Evolutionary conservation across 257 asterid species (phyloP).

Genomic region (Nicotiana tabacum): DNA sequence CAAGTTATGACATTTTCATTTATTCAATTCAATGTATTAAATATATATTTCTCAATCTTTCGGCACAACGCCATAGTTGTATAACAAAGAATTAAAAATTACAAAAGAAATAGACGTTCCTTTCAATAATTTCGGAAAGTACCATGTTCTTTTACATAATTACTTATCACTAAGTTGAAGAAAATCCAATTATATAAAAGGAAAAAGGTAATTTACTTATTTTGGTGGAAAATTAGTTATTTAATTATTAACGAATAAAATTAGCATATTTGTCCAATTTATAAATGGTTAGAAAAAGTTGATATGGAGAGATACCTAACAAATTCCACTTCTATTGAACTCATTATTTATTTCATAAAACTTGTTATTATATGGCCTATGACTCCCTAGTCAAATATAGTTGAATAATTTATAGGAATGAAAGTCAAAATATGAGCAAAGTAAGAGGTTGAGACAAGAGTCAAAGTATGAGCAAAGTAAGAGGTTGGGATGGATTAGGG

Average conservation of each 20-base stretch:
- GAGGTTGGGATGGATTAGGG: too few relatives aligned
- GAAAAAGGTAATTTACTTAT: neutral
- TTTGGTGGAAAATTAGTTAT: neutral
- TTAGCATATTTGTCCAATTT: neutral
- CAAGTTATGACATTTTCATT: neutral
- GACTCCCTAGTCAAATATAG: neutral
- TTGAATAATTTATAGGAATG: neutral
- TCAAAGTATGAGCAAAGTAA: neutral
- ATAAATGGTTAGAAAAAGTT: neutral
- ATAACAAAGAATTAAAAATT: neutral
- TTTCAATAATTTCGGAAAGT: neutral
- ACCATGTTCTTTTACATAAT: neutral
- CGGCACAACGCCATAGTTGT: neutral
- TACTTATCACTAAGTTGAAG: neutral
- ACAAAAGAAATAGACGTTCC: neutral
- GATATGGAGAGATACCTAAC: conserved; percentile 5
- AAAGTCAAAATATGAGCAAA: neutral
- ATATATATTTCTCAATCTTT: neutral
- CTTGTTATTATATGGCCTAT: neutral
- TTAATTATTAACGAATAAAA: neutral
- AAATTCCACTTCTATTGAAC: neutral
- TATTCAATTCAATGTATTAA: neutral
- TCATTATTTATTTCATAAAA: neutral
- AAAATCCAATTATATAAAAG: neutral
- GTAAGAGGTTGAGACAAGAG: neutral